Conservation (phyloP, 495 filamentous ascomycete species). For the Neurospora sp. region DNA sequence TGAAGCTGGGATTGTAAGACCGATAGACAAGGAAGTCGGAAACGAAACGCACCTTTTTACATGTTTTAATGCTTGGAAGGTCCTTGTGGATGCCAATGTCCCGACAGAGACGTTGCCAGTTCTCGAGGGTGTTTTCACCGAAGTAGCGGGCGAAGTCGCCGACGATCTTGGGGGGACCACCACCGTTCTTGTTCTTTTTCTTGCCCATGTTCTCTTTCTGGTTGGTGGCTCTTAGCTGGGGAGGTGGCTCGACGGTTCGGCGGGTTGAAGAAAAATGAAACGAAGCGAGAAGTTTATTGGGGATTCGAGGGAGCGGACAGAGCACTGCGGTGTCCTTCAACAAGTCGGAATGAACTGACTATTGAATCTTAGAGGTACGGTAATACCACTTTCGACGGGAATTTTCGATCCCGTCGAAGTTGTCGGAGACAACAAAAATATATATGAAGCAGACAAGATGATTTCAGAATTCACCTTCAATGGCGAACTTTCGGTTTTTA, state of each 20-base stretch:
- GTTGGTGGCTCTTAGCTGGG: neutral
- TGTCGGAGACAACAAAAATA: neutral
- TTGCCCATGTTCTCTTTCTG: neutral
- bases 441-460: neutral
- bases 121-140: conserved; percentile 15
- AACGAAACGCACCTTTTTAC: no score
- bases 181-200: neutral
- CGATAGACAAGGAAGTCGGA: no score
- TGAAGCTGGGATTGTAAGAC: no score
- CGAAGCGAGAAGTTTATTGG: no score
- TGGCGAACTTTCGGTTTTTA: no score
- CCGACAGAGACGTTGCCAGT: conserved; percentile 27
- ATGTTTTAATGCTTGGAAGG: conserved; percentile 20
- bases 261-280: no score
- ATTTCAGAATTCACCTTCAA: no score
- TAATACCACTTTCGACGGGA: neutral
- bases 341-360: neutral
- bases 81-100: conserved; percentile 22
- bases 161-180: conserved; percentile 7
- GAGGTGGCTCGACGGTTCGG: no score
- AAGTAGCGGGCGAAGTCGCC: conserved; percentile 19
- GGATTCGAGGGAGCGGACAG: no score
- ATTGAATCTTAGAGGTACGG: neutral
- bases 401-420: neutral
- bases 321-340: no score